These are phyloP conservation scores for Tolypocladium amazonense DNA, from an alignment of 2,329 filamentous ascomycete genomes.

Conservation along the genomic window DNA sequence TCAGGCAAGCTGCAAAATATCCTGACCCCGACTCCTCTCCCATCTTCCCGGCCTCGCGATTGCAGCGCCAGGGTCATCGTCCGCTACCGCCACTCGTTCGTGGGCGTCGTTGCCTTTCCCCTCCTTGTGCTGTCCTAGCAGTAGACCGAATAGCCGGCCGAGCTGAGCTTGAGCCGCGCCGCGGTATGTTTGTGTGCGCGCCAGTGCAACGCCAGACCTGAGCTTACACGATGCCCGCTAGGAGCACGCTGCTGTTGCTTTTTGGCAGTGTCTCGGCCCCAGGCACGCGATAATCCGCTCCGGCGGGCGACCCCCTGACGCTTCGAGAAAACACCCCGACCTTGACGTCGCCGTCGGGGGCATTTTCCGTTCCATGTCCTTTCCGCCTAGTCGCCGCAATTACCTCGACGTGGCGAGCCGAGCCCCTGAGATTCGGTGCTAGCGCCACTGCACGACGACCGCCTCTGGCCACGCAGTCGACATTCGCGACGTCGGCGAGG, in stretches of 20 bases:
- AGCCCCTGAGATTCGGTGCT: not conserved
- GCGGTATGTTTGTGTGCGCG: not conserved
- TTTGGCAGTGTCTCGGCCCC: conserved; percentile 3
- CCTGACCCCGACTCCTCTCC: not conserved
- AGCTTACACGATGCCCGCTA: not conserved
- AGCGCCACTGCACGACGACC: not conserved
- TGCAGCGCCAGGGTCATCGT: not conserved
- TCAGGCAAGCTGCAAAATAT: not conserved
- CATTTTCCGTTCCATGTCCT: not conserved
- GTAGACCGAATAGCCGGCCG: not conserved
- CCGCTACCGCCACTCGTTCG: not conserved
- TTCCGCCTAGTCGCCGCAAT: not conserved
- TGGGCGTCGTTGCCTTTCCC: not conserved
- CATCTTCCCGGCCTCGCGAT: not conserved
- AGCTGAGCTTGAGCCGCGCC: not conserved
- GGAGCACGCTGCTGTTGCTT: conserved; percentile 1
- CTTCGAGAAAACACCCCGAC: not conserved
- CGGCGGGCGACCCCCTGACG: not conserved
- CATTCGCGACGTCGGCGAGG: not conserved
- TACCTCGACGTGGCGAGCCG: not conserved
- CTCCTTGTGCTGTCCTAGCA: not conserved
- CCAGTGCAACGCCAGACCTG: not conserved
- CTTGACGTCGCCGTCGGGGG: conserved; percentile 1
- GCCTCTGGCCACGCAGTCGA: not conserved
- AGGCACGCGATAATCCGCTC: conserved; percentile 1